Conservation (phyloP, 2,329 filamentous ascomycete species). For the Diaporthe amygdali region DNA sequence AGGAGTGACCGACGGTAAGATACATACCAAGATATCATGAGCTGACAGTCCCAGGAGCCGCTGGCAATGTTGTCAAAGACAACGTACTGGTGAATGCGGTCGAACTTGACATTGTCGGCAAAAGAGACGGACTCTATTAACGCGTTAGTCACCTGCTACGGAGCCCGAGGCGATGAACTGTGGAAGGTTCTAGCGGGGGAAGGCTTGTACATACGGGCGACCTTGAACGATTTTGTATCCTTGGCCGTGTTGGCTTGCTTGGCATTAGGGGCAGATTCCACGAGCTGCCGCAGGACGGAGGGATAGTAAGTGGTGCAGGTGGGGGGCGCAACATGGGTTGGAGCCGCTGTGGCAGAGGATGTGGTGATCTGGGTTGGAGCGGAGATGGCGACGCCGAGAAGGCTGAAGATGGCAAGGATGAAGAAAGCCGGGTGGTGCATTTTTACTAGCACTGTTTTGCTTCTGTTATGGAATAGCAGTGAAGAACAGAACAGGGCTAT, state of each 20-base stretch:
- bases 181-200: no score
- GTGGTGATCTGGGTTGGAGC: constrained; percentile 5
- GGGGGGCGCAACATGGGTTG: constrained; percentile 20
- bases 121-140: constrained; percentile 24
- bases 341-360: neutral
- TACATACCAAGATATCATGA: constrained; percentile 25
- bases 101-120: constrained; percentile 23
- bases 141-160: no score
- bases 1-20: neutral
- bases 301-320: constrained; percentile 25
- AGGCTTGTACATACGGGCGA: no score
- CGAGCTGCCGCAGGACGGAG: constrained; percentile 20
- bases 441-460: neutral
- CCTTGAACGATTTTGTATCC: constrained; percentile 15
- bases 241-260: constrained; percentile 21
- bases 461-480: neutral
- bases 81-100: constrained; percentile 24
- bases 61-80: constrained; percentile 20
- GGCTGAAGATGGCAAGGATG: neutral
- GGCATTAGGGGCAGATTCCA: constrained; percentile 11
- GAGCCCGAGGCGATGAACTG: no score
- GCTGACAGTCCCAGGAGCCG: constrained; percentile 25
- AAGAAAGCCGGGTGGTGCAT: constrained; percentile 16
- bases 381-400: constrained; percentile 2
- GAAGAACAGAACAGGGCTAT: neutral